Percentiles rank a stretch among this genome's conserved stretches.
These are phyloP conservation scores for Apiospora sp. DNA, from an alignment of 2,329 filamentous ascomycete genomes.

Conservation along the genomic window DNA sequence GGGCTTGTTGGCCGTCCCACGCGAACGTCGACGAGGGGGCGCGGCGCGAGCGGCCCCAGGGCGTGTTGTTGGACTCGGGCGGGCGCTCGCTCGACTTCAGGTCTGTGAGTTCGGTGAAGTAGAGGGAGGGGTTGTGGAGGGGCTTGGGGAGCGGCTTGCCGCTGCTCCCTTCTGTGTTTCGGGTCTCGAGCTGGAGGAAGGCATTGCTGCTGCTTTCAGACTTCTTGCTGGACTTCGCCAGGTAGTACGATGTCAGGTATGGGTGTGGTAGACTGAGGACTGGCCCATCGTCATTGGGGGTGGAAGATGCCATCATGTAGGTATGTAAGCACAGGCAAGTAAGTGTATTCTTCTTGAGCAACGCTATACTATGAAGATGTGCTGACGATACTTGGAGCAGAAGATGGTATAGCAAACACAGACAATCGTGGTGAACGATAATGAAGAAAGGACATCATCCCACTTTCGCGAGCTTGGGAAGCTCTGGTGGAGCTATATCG, in stretches of 20 bases:
- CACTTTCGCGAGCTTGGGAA: conserved; percentile 17
- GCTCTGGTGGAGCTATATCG: conserved; percentile 21
- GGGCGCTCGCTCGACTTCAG: conserved; percentile 59
- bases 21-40: conserved; percentile 55
- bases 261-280: conserved; percentile 59
- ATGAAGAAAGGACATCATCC: background rate
- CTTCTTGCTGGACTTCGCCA: conserved; percentile 45
- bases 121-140: conserved; percentile 47
- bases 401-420: background rate
- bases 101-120: conserved; percentile 55
- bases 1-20: conserved; percentile 52
- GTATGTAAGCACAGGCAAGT: background rate
- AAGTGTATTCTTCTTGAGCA: background rate
- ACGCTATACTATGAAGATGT: background rate
- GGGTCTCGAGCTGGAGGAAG: conserved; percentile 47
- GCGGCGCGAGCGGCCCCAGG: conserved; percentile 64
- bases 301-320: conserved; percentile 39
- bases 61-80: conserved; percentile 60
- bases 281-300: conserved; percentile 44
- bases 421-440: background rate
- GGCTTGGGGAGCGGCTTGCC: conserved; percentile 41
- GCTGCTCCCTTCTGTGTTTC: conserved; percentile 32
- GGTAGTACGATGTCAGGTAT: conserved; percentile 55
- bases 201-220: conserved; percentile 28
- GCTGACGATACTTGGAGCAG: background rate